These are phyloP conservation scores for Hippophae rhamnoides DNA, from an alignment of 306 rosid species.

Conservation along the genomic window DNA sequence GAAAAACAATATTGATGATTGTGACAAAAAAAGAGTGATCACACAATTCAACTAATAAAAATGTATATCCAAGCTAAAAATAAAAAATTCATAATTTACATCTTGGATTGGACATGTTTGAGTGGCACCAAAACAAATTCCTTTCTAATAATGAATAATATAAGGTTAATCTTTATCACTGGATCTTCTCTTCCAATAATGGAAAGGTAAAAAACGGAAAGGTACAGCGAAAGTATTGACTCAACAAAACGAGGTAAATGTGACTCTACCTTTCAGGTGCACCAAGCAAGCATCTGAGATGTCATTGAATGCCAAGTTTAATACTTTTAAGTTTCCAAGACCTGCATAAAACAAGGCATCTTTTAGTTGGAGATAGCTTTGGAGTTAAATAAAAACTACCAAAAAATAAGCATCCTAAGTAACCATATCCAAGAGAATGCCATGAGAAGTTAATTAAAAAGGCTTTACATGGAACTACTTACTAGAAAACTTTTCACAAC, in stretches of 20 bases:
- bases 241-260: not conserved
- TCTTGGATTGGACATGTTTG: not conserved
- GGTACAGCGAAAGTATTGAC: not conserved
- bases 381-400: not conserved
- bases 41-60: not conserved
- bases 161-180: not conserved
- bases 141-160: not conserved
- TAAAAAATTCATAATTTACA: not conserved
- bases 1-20: too few species aligned
- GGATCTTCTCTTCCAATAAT: conserved; percentile 1
- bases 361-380: not conserved
- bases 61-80: not conserved
- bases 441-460: conserved; percentile 7
- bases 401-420: conserved; percentile 5
- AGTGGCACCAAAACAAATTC: not conserved
- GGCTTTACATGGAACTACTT: conserved; percentile 28
- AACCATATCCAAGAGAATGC: conserved; percentile 1
- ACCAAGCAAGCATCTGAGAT: conserved; percentile 61
- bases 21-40: too few species aligned
- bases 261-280: conserved; percentile 65
- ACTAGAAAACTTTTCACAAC: conserved; percentile 70
- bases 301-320: conserved; percentile 72
- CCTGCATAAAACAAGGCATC: conserved; percentile 37
- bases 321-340: conserved; percentile 53
- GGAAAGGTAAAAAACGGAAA: conserved; percentile 4